A percentile compares a stretch with the other conserved stretches of the same genome.
Evolutionary conservation across 2,329 filamentous ascomycete genomes (phyloP).

Genomic region (Endothia cerciana): DNA sequence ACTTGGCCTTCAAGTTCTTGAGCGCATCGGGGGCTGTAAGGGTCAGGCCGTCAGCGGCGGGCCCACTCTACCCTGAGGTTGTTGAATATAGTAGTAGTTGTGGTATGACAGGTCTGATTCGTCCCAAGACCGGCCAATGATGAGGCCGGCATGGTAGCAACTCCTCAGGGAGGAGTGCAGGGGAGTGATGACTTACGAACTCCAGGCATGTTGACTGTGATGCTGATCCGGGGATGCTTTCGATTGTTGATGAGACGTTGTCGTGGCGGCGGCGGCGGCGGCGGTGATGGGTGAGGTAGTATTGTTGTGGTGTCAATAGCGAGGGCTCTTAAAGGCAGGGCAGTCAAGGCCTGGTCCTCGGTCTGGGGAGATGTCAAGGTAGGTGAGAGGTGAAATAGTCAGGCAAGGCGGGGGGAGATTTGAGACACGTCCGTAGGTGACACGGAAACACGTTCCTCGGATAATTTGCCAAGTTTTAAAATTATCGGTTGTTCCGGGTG

Average conservation of each 20-base stretch:
- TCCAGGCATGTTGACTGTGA: slow-evolving; percentile 51
- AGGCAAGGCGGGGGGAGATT: slow-evolving; percentile 1
- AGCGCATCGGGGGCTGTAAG: slow-evolving; percentile 52
- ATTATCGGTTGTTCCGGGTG: slow-evolving; percentile 26
- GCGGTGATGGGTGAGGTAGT: background rate
- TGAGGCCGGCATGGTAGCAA: too few species aligned
- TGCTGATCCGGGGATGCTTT: too few species aligned
- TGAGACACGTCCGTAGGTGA: slow-evolving; percentile 13
- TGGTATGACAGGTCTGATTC: background rate
- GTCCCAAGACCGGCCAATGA: background rate
- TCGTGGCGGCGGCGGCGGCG: slow-evolving; percentile 3
- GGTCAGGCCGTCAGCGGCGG: slow-evolving; percentile 29
- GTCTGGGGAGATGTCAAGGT: too few species aligned
- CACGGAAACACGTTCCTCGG: slow-evolving; percentile 25
- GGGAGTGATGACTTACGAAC: slow-evolving; percentile 49
- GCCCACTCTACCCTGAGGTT: background rate
- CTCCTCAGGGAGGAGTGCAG: too few species aligned
- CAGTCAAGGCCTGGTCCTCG: too few species aligned
- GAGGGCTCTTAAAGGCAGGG: background rate
- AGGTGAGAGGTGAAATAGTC: background rate
- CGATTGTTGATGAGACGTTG: background rate
- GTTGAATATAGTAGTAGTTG: background rate
- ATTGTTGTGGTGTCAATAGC: background rate
- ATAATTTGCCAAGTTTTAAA: slow-evolving; percentile 28
- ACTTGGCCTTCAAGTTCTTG: slow-evolving; percentile 59